phyloP scores from a whole-genome alignment of 83 land plant genomes.

The Isoetes engelmannii region DNA sequence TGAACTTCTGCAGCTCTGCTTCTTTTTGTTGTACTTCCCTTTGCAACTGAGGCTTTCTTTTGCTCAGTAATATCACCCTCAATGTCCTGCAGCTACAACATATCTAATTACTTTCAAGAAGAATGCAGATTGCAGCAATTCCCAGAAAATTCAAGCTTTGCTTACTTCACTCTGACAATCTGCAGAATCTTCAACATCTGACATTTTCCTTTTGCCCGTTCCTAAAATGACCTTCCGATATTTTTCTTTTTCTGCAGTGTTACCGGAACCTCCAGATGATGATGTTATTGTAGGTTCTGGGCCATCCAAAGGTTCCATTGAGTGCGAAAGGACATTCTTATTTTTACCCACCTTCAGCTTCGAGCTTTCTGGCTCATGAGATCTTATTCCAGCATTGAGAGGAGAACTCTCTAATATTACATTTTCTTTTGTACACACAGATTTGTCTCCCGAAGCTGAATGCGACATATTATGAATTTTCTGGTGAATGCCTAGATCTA shows the following conservation, averaged over 20 bases:
- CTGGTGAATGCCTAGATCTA: neutral
- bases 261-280: conserved; percentile 59
- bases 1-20: conserved; percentile 88
- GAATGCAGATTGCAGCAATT: neutral
- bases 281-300: conserved; percentile 50
- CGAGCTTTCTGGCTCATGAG: no score
- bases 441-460: neutral
- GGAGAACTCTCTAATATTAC: no score
- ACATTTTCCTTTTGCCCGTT: conserved; percentile 45
- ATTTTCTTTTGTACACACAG: no score
- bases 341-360: no score
- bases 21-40: conserved; percentile 50
- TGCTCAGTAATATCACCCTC: conserved; percentile 52
- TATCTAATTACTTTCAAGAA: neutral
- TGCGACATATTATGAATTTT: neutral
- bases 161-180: conserved; percentile 68
- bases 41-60: conserved; percentile 37
- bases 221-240: conserved; percentile 17
- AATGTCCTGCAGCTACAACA: conserved; percentile 39
- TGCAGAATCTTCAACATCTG: conserved; percentile 45
- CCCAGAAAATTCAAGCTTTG: neutral
- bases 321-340: no score
- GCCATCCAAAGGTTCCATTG: conserved; percentile 12
- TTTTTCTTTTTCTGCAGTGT: conserved; percentile 34
- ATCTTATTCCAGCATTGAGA: no score